Evolutionary conservation across 768 basidiomycete genomes (phyloP).

Genomic region (Daedaleopsis sinensis): DNA sequence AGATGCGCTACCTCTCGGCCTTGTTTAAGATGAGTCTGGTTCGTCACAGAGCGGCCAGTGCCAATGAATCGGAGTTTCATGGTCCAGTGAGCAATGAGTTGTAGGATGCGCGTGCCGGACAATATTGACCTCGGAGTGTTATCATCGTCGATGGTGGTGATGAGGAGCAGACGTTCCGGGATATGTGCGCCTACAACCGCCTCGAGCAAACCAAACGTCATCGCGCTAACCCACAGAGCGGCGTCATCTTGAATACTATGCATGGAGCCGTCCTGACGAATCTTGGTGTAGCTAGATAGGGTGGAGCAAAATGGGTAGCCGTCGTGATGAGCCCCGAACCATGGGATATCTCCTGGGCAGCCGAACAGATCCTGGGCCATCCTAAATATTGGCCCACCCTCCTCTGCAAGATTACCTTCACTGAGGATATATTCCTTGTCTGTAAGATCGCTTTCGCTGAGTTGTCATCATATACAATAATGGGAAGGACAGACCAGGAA

Average conservation of each 20-base stretch:
- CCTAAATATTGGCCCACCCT: neutral
- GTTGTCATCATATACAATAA: neutral
- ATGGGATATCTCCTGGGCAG: neutral
- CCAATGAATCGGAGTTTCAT: neutral
- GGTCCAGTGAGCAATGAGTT: neutral
- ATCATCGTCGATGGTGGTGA: neutral
- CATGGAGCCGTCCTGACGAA: neutral
- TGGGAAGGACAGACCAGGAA: neutral
- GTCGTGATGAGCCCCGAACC: conserved; percentile 7
- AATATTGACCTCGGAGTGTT: neutral
- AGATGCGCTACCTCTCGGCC: conserved; percentile 1
- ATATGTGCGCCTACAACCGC: neutral
- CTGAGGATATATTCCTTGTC: neutral
- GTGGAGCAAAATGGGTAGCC: neutral
- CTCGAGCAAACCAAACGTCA: conserved; percentile 13
- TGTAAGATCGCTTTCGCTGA: neutral
- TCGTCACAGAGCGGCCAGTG: neutral
- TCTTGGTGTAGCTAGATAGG: conserved; percentile 1
- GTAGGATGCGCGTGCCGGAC: neutral
- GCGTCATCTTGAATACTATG: conserved; percentile 2
- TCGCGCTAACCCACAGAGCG: conserved; percentile 9
- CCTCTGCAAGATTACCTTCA: neutral
- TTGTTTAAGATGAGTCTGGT: neutral
- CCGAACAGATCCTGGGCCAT: neutral
- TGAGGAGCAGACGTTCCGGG: neutral